A percentile compares a stretch with the other conserved stretches of the same genome.
Conservation (phyloP, 2,329 filamentous ascomycete genomes). For the Trichoderma oligosporum region DNA sequence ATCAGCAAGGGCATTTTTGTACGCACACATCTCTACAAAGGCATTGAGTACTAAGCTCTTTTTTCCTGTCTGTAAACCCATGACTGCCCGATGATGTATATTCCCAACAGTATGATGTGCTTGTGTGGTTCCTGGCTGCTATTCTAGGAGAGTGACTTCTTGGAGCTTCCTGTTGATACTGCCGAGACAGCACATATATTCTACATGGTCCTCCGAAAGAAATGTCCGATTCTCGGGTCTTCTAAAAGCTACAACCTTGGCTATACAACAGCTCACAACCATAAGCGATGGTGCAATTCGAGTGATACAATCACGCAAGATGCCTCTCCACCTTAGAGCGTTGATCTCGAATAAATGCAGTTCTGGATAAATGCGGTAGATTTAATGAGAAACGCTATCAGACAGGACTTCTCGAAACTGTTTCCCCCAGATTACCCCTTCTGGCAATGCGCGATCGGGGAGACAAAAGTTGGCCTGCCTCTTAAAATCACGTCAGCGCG, state of each 20-base stretch:
- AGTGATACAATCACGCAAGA: constrained; percentile 10
- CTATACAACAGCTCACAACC: neutral
- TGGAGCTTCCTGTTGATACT: neutral
- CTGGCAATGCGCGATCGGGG: constrained; percentile 2
- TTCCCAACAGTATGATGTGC: constrained; percentile 13
- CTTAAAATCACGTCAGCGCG: constrained; percentile 16
- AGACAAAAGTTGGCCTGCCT: neutral
- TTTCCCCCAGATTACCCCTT: constrained; percentile 12
- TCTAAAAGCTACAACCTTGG: neutral
- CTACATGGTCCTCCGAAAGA: neutral
- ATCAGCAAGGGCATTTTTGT: neutral
- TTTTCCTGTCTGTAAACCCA: constrained; percentile 25
- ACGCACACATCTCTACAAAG: constrained; percentile 40
- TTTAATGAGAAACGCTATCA: neutral
- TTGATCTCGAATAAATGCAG: neutral
- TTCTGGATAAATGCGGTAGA: constrained; percentile 7
- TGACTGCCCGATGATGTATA: constrained; percentile 10
- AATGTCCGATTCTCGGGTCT: constrained; percentile 13
- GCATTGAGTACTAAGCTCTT: constrained; percentile 43
- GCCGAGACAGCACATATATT: constrained; percentile 7
- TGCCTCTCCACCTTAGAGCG: neutral
- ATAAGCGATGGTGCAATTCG: constrained; percentile 17
- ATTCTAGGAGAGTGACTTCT: neutral
- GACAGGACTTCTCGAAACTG: neutral
- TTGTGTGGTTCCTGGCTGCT: neutral